A percentile compares a stretch with the other conserved stretches of the same genome.
Evolutionary conservation across 352 stramenopile species (phyloP).

Genomic region (Thalassiosira mediterranea): DNA sequence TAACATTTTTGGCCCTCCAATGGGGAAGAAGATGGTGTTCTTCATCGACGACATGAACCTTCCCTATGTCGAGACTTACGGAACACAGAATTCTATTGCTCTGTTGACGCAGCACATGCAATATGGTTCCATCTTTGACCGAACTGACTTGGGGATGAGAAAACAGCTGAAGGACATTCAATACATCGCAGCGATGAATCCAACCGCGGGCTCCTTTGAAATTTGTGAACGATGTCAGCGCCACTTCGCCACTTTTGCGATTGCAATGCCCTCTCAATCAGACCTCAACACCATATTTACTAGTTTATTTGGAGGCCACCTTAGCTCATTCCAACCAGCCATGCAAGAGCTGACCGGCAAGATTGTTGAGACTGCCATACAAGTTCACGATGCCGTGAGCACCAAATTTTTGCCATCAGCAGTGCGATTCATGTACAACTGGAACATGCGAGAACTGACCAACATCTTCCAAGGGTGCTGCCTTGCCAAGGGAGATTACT

Average conservation of each 20-base stretch:
- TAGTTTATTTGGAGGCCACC: slow-evolving; percentile 93
- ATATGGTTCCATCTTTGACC: slow-evolving; percentile 94
- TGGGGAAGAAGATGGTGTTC: slow-evolving; percentile 94
- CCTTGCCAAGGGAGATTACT: slow-evolving; percentile 91
- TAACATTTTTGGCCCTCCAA: slow-evolving; percentile 93
- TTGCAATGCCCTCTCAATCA: slow-evolving; percentile 92
- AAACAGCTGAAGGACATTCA: slow-evolving; percentile 97
- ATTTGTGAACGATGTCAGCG: slow-evolving; percentile 95
- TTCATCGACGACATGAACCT: slow-evolving; percentile 97
- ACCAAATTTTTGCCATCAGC: slow-evolving; percentile 94
- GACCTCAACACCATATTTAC: slow-evolving; percentile 96
- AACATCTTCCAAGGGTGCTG: slow-evolving; percentile 96
- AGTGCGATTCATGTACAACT: slow-evolving; percentile 99
- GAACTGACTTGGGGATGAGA: slow-evolving; percentile 93
- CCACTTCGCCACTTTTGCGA: slow-evolving; percentile 93
- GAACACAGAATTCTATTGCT: slow-evolving; percentile 94
- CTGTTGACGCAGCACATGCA: slow-evolving; percentile 95
- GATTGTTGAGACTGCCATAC: slow-evolving; percentile 90
- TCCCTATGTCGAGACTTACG: slow-evolving; percentile 96
- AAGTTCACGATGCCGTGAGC: slow-evolving; percentile 91
- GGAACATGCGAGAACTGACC: slow-evolving; percentile 96
- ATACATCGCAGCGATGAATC: slow-evolving; percentile 96
- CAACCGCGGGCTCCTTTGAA: slow-evolving; percentile 95
- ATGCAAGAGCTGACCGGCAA: slow-evolving; percentile 85
- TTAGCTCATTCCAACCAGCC: slow-evolving; percentile 84